Evolutionary conservation across 2,329 filamentous ascomycete genomes (phyloP).

Genomic region (Paecilomyces formosus): DNA sequence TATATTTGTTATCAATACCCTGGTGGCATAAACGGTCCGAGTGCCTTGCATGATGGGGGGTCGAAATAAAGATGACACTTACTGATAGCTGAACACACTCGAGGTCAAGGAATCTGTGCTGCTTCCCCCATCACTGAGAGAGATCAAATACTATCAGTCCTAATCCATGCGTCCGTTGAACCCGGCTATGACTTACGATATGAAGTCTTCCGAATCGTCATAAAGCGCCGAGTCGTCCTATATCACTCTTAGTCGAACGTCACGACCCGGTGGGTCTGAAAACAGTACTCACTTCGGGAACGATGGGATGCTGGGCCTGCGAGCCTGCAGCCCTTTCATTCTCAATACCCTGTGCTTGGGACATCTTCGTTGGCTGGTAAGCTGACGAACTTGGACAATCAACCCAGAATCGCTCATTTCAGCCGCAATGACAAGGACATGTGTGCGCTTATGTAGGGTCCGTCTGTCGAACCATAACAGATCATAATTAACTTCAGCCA

Average conservation of each 20-base stretch:
- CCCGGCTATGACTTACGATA: not conserved
- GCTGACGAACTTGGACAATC: too few relatives aligned
- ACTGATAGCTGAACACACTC: not conserved
- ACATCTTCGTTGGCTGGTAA: not conserved
- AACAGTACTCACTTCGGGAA: not conserved
- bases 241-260: not conserved
- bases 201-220: not conserved
- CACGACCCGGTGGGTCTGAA: not conserved
- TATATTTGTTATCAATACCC: not conserved
- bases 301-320: not conserved
- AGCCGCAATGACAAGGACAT: not conserved
- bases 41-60: not conserved
- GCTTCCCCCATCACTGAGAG: not conserved
- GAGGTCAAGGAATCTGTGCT: not conserved
- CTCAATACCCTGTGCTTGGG: not conserved
- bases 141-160: not conserved
- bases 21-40: not conserved
- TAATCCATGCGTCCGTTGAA: not conserved
- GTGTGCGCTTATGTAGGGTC: not conserved
- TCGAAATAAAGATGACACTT: not conserved
- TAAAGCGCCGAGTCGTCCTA: not conserved
- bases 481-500: not conserved
- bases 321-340: not conserved
- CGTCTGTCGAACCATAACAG: not conserved
- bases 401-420: not conserved